A percentile compares a stretch with the other conserved stretches of the same genome.
Evolutionary conservation across 2,329 filamentous ascomycete genomes (phyloP).

Genomic region (Ophiosphaerella korrae): DNA sequence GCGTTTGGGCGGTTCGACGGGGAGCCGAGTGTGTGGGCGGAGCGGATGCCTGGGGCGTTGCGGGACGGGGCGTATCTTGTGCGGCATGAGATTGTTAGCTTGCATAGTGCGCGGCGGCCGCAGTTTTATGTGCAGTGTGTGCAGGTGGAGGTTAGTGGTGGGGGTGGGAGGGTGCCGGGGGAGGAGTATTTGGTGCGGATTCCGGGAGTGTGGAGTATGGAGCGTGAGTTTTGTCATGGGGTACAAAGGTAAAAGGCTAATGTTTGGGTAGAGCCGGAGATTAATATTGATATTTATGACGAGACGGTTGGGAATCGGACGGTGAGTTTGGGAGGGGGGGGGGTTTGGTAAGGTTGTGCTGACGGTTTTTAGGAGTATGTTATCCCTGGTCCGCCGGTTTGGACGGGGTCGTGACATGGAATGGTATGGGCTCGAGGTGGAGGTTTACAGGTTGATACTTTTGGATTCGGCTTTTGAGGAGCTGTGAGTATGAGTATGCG

Average conservation of each 20-base stretch:
- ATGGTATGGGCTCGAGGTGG: too few species aligned
- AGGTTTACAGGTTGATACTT: too few species aligned
- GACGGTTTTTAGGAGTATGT: slow-evolving; percentile 12
- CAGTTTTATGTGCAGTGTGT: slow-evolving; percentile 41
- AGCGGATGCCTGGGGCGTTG: slow-evolving; percentile 27
- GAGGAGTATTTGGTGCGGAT: slow-evolving; percentile 33
- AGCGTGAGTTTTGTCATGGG: slow-evolving; percentile 24
- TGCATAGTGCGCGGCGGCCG: slow-evolving; percentile 35
- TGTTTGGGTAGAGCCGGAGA: slow-evolving; percentile 30
- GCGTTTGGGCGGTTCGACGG: slow-evolving; percentile 33
- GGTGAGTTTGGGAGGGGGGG: slow-evolving; percentile 13
- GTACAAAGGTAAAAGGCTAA: not conserved
- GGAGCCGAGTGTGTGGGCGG: slow-evolving; percentile 29
- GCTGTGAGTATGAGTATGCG: too few species aligned
- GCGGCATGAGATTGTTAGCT: slow-evolving; percentile 36
- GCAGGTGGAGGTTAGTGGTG: slow-evolving; percentile 31
- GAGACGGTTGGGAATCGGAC: slow-evolving; percentile 24
- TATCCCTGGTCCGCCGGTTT: slow-evolving; percentile 21
- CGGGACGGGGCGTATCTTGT: slow-evolving; percentile 32
- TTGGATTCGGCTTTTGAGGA: too few species aligned
- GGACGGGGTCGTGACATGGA: slow-evolving; percentile 2
- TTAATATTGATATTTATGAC: slow-evolving; percentile 36
- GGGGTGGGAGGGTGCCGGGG: slow-evolving; percentile 15
- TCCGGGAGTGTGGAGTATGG: slow-evolving; percentile 38
- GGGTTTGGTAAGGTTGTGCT: not conserved